Evolutionary conservation across 768 basidiomycete genomes (phyloP).

Genomic region (Tulasnella sp.): DNA sequence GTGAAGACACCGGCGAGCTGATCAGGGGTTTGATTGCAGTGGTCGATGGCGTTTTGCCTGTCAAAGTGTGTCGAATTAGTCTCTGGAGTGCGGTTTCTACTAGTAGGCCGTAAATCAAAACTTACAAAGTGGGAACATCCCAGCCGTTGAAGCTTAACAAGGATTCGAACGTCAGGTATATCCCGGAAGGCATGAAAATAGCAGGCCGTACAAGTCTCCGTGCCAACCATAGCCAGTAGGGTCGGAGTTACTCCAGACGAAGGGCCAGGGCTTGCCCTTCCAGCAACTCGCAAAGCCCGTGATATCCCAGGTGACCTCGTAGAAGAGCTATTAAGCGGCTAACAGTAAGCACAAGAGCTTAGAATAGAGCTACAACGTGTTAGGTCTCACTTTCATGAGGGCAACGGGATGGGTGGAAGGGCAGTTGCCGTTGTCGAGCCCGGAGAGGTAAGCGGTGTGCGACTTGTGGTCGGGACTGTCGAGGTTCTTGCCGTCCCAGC

Average conservation of each 20-base stretch:
- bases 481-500: constrained; percentile 23
- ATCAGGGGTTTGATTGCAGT: constrained; percentile 1
- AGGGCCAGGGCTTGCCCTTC: constrained; percentile 12
- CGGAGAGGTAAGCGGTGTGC: constrained; percentile 13
- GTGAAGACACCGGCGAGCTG: neutral
- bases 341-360: neutral
- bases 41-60: constrained; percentile 12
- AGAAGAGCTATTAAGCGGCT: constrained; percentile 1
- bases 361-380: neutral
- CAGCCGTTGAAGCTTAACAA: neutral
- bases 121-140: neutral
- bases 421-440: constrained; percentile 11
- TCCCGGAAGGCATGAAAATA: neutral
- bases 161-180: neutral
- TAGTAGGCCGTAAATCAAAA: neutral
- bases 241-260: constrained; percentile 15
- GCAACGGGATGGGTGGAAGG: constrained; percentile 10
- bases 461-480: constrained; percentile 31
- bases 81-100: too few relatives aligned
- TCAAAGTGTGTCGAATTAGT: neutral
- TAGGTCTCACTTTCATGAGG: constrained; percentile 2
- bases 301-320: constrained; percentile 16
- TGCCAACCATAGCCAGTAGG: constrained; percentile 16
- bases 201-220: constrained; percentile 21
- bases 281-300: constrained; percentile 7